Conservation (phyloP, 352 stramenopile genomes). For the Globisporangium recalcitrans region DNA sequence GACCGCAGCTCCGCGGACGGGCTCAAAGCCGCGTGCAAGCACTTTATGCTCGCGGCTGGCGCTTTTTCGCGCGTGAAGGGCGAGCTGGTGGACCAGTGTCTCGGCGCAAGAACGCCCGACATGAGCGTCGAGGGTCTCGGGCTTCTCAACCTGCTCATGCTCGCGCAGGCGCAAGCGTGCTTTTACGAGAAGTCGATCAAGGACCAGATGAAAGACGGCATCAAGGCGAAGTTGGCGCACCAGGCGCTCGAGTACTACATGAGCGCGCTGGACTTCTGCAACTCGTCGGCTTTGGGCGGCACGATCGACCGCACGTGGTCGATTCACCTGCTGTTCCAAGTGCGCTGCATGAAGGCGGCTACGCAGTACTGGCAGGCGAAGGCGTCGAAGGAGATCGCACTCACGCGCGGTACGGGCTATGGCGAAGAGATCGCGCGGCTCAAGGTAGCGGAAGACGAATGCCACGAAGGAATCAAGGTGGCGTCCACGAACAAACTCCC, state of each 20-base stretch:
- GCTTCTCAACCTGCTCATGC: slow-evolving; percentile 71
- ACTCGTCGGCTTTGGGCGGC: slow-evolving; percentile 38
- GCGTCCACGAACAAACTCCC: slow-evolving; percentile 63
- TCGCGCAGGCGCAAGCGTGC: slow-evolving; percentile 84
- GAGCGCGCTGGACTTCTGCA: slow-evolving; percentile 49
- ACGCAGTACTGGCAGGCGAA: slow-evolving; percentile 76
- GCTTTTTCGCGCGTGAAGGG: slow-evolving; percentile 64
- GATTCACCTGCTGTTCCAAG: slow-evolving; percentile 65
- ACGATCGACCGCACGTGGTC: slow-evolving; percentile 63
- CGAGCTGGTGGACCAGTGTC: slow-evolving; percentile 34
- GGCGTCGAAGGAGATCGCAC: slow-evolving; percentile 52
- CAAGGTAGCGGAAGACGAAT: slow-evolving; percentile 43
- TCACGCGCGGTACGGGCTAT: slow-evolving; percentile 54
- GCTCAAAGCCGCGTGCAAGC: slow-evolving; percentile 75
- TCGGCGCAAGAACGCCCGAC: slow-evolving; percentile 46
- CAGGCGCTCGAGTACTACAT: slow-evolving; percentile 69
- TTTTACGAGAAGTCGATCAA: slow-evolving; percentile 91
- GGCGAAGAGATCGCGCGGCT: slow-evolving; percentile 75
- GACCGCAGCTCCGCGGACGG: slow-evolving; percentile 70
- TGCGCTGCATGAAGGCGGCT: slow-evolving; percentile 62
- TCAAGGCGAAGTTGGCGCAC: slow-evolving; percentile 81
- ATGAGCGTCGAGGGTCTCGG: slow-evolving; percentile 59
- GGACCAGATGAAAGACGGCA: slow-evolving; percentile 76
- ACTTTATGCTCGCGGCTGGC: slow-evolving; percentile 84
- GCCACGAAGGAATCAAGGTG: slow-evolving; percentile 51